Evolutionary conservation across 768 basidiomycete species (phyloP), one percentile per base, ranked within the genome.

Genomic region (Auricularia cornea): DNA sequence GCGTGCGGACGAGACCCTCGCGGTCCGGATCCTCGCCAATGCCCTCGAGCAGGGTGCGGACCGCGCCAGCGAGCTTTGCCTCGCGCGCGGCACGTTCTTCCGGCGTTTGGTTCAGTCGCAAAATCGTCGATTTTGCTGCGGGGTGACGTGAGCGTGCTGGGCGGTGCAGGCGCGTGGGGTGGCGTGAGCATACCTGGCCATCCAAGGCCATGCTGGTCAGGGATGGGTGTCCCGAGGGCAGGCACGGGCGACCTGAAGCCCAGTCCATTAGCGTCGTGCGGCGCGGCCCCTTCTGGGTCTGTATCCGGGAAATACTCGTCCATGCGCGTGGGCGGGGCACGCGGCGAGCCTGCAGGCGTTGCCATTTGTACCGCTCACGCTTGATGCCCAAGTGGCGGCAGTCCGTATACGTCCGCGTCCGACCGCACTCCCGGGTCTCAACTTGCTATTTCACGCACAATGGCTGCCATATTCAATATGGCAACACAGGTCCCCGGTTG

Each of bases 11-110:
- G 26, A 99, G 80, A 20, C 97, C 97, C 72, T 98, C 96, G 38
- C 97, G 84, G 73, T 92, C 86, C 4, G 97, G 97, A 77, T 98
- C 97, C 77, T 99, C 97, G 63, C 97, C 97, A 65, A 99, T 95
- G 74, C 94, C 96, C 71, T 98, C 95, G 56, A 99, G 84, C 56
- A 99, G 86, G 40, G 90, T 90, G 62, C 94, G 86, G 65, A 99
- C 88, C 5, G 97, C 97, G 51, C 79, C 78, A 3, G 89, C 81
- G 75, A 99, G 86, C 66, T 84, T 88, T 66, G 84, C 79, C 72
- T 95, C 88, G 54, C 92, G 83, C 51, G 80, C 84, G 2, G 78
- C 79, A 41, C 84, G 84, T 73, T 96, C 90, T 59, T 81, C 83
- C 2, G 87, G 81, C 0, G 91, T 88, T 3, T 90, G 89, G 70